phyloP scores from a whole-genome alignment of 257 asterid species.

The Solanum chmielewskii region DNA sequence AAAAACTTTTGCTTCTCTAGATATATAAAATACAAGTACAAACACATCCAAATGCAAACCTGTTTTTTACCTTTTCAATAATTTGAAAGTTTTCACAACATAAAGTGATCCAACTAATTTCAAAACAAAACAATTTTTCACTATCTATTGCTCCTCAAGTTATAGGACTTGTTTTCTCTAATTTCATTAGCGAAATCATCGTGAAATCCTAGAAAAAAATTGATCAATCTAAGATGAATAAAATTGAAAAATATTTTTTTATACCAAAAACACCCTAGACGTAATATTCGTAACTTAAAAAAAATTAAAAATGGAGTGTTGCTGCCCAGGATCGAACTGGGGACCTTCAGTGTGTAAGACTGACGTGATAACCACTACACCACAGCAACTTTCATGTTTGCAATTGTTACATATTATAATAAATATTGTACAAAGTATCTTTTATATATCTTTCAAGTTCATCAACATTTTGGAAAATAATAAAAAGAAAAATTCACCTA shows the following conservation, averaged over 20 bases:
- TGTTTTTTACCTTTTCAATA: too few species aligned
- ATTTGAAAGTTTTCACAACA: too few species aligned
- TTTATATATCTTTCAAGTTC: not conserved
- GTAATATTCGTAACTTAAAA: not conserved
- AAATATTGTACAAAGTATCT: not conserved
- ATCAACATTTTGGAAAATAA: not conserved
- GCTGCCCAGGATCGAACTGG: conserved; percentile 49
- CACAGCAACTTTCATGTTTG: conserved; percentile 12
- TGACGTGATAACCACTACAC: conserved; percentile 53
- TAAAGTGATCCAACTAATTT: too few species aligned
- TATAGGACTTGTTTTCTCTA: not conserved
- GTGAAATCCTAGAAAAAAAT: not conserved
- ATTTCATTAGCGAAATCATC: not conserved
- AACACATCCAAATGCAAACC: too few species aligned
- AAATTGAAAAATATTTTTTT: too few species aligned
- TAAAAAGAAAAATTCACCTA: not conserved
- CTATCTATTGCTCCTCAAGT: not conserved
- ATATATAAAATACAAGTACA: too few species aligned
- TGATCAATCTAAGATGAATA: not conserved
- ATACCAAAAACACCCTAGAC: not conserved
- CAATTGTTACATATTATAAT: too few species aligned
- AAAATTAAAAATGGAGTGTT: not conserved
- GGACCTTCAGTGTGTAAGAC: conserved; percentile 46
- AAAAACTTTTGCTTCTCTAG: not conserved
- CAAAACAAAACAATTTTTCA: too few species aligned